Percentiles rank a stretch among this genome's conserved stretches.
Conservation (phyloP, 345 rosid species). For the Pistacia integerrima region DNA sequence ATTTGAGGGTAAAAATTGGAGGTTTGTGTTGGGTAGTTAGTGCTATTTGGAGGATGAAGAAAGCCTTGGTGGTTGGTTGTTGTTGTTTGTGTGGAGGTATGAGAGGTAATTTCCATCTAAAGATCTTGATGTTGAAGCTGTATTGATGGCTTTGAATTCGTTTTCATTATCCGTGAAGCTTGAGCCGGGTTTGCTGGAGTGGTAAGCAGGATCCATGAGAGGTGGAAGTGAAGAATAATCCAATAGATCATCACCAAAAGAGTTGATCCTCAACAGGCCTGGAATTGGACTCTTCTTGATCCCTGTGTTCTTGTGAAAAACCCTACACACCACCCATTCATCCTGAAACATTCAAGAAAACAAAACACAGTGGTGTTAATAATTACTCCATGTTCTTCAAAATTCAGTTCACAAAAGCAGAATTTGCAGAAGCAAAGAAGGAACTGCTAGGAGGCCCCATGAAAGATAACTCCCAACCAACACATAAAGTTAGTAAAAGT, state of each 20-base stretch:
- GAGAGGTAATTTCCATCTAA: constrained; percentile 20
- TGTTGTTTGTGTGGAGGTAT: background rate
- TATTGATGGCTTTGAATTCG: constrained; percentile 31
- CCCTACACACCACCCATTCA: constrained; percentile 97
- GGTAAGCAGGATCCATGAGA: constrained; percentile 42
- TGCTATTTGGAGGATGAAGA: constrained; percentile 15
- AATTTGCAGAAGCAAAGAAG: background rate
- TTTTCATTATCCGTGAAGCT: constrained; percentile 27
- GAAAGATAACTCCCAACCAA: constrained; percentile 43
- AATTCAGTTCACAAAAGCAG: background rate
- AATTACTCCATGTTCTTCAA: background rate
- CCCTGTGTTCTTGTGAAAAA: constrained; percentile 78
- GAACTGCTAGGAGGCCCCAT: constrained; percentile 9
- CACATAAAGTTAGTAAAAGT: constrained; percentile 17
- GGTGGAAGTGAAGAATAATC: constrained; percentile 57
- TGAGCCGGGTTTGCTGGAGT: constrained; percentile 24
- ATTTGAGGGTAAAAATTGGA: constrained; percentile 29
- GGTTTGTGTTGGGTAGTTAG: constrained; percentile 24
- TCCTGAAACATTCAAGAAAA: constrained; percentile 52
- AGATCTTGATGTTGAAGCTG: constrained; percentile 18
- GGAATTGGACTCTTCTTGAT: constrained; percentile 45
- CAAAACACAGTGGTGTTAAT: background rate
- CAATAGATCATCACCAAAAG: constrained; percentile 51
- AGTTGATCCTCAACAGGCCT: constrained; percentile 36
- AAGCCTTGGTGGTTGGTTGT: constrained; percentile 5